Conservation (phyloP, 768 basidiomycete species). For the Lactifluus pinguis region DNA sequence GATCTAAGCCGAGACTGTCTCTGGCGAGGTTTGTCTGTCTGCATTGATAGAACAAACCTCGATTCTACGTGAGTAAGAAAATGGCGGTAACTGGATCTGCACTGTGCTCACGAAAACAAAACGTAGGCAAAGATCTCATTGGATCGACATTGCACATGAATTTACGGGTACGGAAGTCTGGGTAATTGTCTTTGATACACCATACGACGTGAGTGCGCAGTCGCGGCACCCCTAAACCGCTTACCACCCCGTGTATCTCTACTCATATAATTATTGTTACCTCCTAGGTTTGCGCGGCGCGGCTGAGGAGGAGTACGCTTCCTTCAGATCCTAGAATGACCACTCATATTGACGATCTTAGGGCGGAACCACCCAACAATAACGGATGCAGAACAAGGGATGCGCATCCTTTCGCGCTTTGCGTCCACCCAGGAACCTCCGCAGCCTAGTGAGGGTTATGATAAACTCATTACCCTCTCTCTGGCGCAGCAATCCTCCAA, state of each 20-base stretch:
- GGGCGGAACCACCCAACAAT: conserved; percentile 75
- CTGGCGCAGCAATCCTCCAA: conserved; percentile 32
- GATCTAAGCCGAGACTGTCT: conserved; percentile 43
- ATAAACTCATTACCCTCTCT: conserved; percentile 40
- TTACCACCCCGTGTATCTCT: background rate
- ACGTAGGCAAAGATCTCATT: conserved; percentile 57
- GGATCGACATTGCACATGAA: conserved; percentile 64
- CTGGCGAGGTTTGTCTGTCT: conserved; percentile 54
- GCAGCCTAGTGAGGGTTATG: conserved; percentile 49
- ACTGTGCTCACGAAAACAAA: background rate
- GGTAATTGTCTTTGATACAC: conserved; percentile 72
- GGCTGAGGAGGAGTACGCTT: background rate
- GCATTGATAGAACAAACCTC: conserved; percentile 74
- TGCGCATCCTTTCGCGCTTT: conserved; percentile 58
- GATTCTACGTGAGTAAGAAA: conserved; percentile 40
- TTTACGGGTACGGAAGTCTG: conserved; percentile 56
- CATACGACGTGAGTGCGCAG: conserved; percentile 48
- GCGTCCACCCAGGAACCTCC: conserved; percentile 52
- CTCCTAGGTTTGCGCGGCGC: background rate
- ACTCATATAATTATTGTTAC: background rate
- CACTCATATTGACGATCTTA: conserved; percentile 25
- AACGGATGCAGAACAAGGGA: conserved; percentile 45
- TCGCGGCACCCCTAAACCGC: too few relatives aligned
- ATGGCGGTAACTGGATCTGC: background rate
- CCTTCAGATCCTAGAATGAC: background rate